Base-by-base conservation (phyloP, 306 rosid species). In the Herpetospermum pedunculosum region DNA sequence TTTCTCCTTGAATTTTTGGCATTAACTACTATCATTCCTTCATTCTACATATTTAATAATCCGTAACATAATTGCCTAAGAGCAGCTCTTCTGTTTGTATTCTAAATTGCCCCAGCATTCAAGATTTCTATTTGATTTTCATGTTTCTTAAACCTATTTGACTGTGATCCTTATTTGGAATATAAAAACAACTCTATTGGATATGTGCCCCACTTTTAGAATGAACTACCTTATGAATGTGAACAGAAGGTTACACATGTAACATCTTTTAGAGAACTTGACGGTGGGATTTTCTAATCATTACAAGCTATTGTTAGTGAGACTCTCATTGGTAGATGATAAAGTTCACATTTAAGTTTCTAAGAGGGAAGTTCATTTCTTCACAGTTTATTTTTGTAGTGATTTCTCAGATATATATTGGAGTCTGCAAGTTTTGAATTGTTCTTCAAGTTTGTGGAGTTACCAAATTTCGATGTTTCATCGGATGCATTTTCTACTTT, bases 401-500 rank as follows among this genome's bases (percentile, higher is more conserved):
- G 80, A 55, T 80, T 87, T 84, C 87, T 81, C 96, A 94, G 99
- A 75, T 89, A 94, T 82, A 84, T 94, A 76, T 78, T 94, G 91
- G 92, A 91, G 88, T 87, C 99, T 44, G 88, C 99, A 72, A 82
- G 97, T 85, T 91, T 91, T 82, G 91, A 75, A 84, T 72, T 94
- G 90, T 94, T 94, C 85, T 94, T 88, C 82, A 94, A 94, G 82
- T 94, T 84, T 77, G 96, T 91, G 79, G 99, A 91, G 83, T 80
- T 88, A 80, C 96, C 96, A 41, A 89, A 76, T 85, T 91, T 94
- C 77, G 99, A 94, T 79, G 91, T 88, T 77, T 92, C 99, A 68
- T 89, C 96, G 48, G 96, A 94, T 81, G 99, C 99, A 18, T 94
- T 91, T 85, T 89, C 96, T 70, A 94, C 99, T 44, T 94, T 94